These are phyloP conservation scores for Gelatoporia subvermispora DNA, from an alignment of 768 basidiomycete species.

Conservation along the genomic window DNA sequence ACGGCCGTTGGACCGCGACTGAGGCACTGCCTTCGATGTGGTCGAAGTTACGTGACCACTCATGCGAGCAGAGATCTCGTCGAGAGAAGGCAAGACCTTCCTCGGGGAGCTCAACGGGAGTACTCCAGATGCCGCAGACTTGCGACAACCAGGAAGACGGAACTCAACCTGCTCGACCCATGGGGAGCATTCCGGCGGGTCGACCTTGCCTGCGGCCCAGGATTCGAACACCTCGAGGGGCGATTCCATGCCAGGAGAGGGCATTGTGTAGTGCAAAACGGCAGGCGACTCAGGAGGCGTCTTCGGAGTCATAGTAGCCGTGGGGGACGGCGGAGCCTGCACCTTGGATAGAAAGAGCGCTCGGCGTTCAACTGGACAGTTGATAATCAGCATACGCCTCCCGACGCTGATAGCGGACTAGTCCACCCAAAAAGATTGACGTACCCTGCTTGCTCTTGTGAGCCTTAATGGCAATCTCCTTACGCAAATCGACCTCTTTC, in stretches of 20 bases:
- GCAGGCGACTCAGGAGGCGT: slow-evolving; percentile 68
- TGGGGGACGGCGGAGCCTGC: slow-evolving; percentile 58
- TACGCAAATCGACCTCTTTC: slow-evolving; percentile 56
- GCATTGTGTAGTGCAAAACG: slow-evolving; percentile 63
- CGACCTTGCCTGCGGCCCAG: slow-evolving; percentile 22
- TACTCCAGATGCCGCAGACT: slow-evolving; percentile 14
- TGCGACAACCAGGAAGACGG: slow-evolving; percentile 30
- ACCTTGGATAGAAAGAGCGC: slow-evolving; percentile 73
- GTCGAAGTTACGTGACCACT: slow-evolving; percentile 28
- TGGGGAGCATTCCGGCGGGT: slow-evolving; percentile 26
- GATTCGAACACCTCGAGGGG: slow-evolving; percentile 57
- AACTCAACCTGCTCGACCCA: slow-evolving; percentile 72
- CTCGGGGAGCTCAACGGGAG: slow-evolving; percentile 6
- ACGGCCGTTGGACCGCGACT: slow-evolving; percentile 20
- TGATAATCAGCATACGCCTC: background rate
- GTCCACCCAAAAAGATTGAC: slow-evolving; percentile 18
- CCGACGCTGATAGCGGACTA: background rate
- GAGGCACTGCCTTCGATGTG: slow-evolving; percentile 18
- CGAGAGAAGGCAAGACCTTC: slow-evolving; percentile 58
- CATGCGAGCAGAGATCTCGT: slow-evolving; percentile 68
- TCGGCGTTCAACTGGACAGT: slow-evolving; percentile 47
- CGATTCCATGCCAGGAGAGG: slow-evolving; percentile 62
- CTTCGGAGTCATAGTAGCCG: slow-evolving; percentile 52
- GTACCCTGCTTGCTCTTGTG: slow-evolving; percentile 73
- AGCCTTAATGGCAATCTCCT: slow-evolving; percentile 67